Conservation (phyloP, 1,139 yeast species). For the Yamadazyma oceani region DNA sequence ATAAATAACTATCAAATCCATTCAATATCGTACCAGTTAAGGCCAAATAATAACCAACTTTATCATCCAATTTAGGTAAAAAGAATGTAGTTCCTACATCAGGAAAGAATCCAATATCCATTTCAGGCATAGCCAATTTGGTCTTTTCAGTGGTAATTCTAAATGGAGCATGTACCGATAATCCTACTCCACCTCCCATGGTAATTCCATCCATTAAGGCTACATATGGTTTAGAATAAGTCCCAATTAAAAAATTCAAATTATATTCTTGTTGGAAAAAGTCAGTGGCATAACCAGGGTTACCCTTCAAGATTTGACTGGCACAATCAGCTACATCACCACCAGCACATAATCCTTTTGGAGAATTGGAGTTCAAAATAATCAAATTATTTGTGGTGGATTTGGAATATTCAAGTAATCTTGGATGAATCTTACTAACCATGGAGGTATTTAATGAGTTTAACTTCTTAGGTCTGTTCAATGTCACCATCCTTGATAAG, state of each 20-base stretch:
- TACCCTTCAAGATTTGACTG: slow-evolving; percentile 45
- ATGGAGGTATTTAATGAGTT: slow-evolving; percentile 82
- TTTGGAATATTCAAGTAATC: slow-evolving; percentile 75
- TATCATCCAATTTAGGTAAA: slow-evolving; percentile 77
- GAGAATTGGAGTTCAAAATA: slow-evolving; percentile 67
- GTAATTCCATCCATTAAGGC: slow-evolving; percentile 89
- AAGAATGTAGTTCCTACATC: slow-evolving; percentile 95
- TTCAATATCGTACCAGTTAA: slow-evolving; percentile 77
- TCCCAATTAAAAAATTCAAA: slow-evolving; percentile 74
- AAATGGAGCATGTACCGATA: slow-evolving; percentile 90
- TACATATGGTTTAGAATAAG: slow-evolving; percentile 82
- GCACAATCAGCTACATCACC: slow-evolving; percentile 90
- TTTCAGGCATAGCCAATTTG: slow-evolving; percentile 95
- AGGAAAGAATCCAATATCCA: slow-evolving; percentile 94
- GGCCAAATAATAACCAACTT: slow-evolving; percentile 82
- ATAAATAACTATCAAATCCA: slow-evolving; percentile 77
- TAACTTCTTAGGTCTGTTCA: slow-evolving; percentile 80
- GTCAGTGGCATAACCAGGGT: slow-evolving; percentile 54
- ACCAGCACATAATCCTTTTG: slow-evolving; percentile 78
- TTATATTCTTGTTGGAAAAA: slow-evolving; percentile 83
- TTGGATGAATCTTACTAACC: slow-evolving; percentile 73
- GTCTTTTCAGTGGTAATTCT: slow-evolving; percentile 90
- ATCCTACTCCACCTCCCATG: slow-evolving; percentile 98
- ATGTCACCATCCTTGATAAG: slow-evolving; percentile 70
- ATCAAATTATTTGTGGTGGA: slow-evolving; percentile 64